phyloP scores from a whole-genome alignment of 768 basidiomycete genomes.

The Mycena filopes region DNA sequence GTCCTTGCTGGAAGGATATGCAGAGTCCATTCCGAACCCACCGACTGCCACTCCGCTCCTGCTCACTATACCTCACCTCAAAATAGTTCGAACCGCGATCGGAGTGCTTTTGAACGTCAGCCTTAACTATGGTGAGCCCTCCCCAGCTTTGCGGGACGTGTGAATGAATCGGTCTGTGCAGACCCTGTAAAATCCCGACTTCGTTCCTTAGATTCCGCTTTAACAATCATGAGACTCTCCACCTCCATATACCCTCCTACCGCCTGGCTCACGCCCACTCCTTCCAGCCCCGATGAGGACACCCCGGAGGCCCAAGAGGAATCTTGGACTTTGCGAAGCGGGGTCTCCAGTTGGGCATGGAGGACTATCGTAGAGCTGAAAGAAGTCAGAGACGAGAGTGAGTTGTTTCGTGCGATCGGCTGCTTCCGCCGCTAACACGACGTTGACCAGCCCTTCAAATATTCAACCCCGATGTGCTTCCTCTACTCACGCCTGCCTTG shows the following conservation, averaged over 20 bases:
- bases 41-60: constrained; percentile 53
- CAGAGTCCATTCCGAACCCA: constrained; percentile 55
- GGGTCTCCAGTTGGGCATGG: constrained; percentile 83
- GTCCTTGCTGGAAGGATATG: constrained; percentile 75
- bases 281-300: constrained; percentile 35
- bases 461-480: constrained; percentile 71
- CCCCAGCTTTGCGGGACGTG: constrained; percentile 1
- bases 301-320: constrained; percentile 51
- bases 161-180: constrained; percentile 40
- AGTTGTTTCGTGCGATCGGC: constrained; percentile 32
- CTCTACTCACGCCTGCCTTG: constrained; percentile 68
- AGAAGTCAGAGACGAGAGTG: constrained; percentile 78
- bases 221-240: constrained; percentile 75
- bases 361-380: constrained; percentile 77
- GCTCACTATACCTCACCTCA: constrained; percentile 71
- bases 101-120: constrained; percentile 84
- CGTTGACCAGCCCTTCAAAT: constrained; percentile 58
- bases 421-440: background rate
- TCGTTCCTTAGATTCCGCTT: constrained; percentile 73
- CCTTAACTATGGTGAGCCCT: constrained; percentile 74
- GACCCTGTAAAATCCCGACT: constrained; percentile 79
- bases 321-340: constrained; percentile 72
- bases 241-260: constrained; percentile 79
- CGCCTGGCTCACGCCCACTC: constrained; percentile 60
- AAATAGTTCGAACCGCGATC: constrained; percentile 79